Evolutionary conservation across 177 flowering plant genomes (phyloP).

Genomic region (Vitis hybrid): DNA sequence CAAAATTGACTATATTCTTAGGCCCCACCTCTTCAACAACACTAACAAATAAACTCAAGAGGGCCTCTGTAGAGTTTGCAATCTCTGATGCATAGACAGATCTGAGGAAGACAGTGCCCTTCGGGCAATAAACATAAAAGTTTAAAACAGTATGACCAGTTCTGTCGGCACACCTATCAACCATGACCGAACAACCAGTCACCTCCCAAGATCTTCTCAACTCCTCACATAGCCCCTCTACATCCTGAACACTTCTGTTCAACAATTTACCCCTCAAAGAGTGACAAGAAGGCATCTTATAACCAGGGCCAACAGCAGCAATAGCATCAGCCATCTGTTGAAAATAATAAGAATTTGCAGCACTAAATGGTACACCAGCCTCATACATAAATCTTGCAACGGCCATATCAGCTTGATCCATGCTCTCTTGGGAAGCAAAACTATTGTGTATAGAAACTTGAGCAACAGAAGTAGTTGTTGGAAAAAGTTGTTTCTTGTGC

Average conservation of each 20-base stretch:
- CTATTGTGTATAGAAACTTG: constrained; percentile 9
- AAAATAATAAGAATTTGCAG: constrained; percentile 36
- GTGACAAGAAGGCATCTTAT: constrained; percentile 43
- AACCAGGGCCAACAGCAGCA: constrained; percentile 47
- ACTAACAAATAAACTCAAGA: constrained; percentile 30
- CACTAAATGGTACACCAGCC: constrained; percentile 36
- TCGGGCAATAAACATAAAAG: constrained; percentile 41
- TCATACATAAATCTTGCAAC: constrained; percentile 46
- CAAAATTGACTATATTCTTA: constrained; percentile 42
- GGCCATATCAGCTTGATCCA: constrained; percentile 45
- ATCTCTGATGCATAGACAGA: constrained; percentile 44
- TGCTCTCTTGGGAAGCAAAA: constrained; percentile 28
- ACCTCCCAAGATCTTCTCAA: constrained; percentile 41
- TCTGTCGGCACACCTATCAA: constrained; percentile 39
- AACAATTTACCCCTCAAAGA: constrained; percentile 34
- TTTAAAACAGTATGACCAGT: constrained; percentile 26
- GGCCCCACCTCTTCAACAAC: constrained; percentile 45
- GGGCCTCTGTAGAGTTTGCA: constrained; percentile 24
- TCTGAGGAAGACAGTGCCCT: constrained; percentile 46
- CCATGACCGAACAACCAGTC: constrained; percentile 55
- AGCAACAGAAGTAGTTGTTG: constrained; percentile 10
- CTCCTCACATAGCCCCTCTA: constrained; percentile 9
- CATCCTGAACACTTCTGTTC: constrained; percentile 20
- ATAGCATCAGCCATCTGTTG: constrained; percentile 48
- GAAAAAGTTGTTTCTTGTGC: constrained; percentile 10